These are phyloP conservation scores for Collybia sordida DNA, from an alignment of 768 basidiomycete species.

Conservation along the genomic window DNA sequence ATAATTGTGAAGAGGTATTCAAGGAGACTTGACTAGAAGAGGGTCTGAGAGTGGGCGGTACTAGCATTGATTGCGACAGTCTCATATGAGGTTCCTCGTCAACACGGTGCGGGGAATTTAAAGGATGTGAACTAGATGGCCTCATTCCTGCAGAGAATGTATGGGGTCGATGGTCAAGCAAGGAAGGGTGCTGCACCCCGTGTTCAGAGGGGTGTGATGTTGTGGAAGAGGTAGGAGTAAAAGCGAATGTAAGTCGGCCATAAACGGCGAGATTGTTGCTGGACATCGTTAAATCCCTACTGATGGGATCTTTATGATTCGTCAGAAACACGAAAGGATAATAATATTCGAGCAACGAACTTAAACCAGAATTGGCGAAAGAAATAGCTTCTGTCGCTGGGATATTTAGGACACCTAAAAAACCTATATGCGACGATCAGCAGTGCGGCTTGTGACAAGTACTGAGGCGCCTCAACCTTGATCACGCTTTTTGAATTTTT, in stretches of 20 bases:
- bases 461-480: constrained; percentile 55
- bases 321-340: constrained; percentile 15
- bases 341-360: constrained; percentile 13
- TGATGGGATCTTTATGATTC: constrained; percentile 59
- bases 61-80: constrained; percentile 9
- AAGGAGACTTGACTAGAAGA: constrained; percentile 24
- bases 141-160: constrained; percentile 5
- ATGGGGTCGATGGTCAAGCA: constrained; percentile 4
- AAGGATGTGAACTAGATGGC: constrained; percentile 11
- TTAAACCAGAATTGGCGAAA: constrained; percentile 44
- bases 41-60: constrained; percentile 20
- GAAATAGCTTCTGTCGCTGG: constrained; percentile 52
- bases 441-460: constrained; percentile 37
- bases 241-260: constrained; percentile 75
- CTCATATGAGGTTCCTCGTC: constrained; percentile 9
- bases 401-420: constrained; percentile 59
- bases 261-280: constrained; percentile 79
- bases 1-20: constrained; percentile 16
- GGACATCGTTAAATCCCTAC: constrained; percentile 70
- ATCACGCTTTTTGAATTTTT: constrained; percentile 84
- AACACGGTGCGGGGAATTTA: constrained; percentile 1
- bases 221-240: constrained; percentile 37
- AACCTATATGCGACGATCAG: constrained; percentile 32
- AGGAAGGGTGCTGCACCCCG: constrained; percentile 9
- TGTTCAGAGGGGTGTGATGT: constrained; percentile 7